Evolutionary conservation across 768 basidiomycete genomes (phyloP).

Genomic region (Amanita phalloides): DNA sequence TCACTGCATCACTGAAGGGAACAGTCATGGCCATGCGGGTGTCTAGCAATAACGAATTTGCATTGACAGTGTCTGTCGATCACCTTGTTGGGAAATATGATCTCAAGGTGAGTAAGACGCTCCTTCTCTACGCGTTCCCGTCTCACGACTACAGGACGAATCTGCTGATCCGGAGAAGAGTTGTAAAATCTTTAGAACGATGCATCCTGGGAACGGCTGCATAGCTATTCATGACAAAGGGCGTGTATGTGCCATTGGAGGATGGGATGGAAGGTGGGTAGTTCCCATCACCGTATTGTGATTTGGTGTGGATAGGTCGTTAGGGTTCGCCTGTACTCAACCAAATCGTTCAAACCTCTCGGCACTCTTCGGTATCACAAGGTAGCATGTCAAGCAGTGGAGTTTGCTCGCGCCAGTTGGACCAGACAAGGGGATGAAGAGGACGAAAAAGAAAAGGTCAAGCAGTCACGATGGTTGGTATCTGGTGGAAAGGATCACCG

Average conservation of each 20-base stretch:
- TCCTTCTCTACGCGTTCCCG: not conserved
- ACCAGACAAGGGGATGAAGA: conserved; percentile 38
- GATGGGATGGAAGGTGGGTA: conserved; percentile 85
- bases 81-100: conserved; percentile 63
- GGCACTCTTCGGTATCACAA: conserved; percentile 83
- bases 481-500: conserved; percentile 59
- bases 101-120: conserved; percentile 29
- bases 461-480: conserved; percentile 50
- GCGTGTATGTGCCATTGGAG: conserved; percentile 75
- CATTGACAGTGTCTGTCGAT: conserved; percentile 80
- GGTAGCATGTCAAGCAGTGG: conserved; percentile 59
- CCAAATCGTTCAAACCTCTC: conserved; percentile 69
- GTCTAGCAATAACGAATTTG: conserved; percentile 43
- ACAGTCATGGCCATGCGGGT: conserved; percentile 84
- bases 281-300: not conserved
- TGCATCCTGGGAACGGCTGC: conserved; percentile 69
- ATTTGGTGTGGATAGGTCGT: not conserved
- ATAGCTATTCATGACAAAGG: conserved; percentile 71
- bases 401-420: conserved; percentile 30
- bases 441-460: conserved; percentile 28
- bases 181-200: conserved; percentile 41
- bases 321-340: conserved; percentile 78
- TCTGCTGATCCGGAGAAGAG: not conserved
- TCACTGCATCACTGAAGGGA: not conserved
- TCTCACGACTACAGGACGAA: not conserved